These are phyloP conservation scores for Cenchrus americanus DNA, from an alignment of 176 grass and related monocot species.

Conservation along the genomic window DNA sequence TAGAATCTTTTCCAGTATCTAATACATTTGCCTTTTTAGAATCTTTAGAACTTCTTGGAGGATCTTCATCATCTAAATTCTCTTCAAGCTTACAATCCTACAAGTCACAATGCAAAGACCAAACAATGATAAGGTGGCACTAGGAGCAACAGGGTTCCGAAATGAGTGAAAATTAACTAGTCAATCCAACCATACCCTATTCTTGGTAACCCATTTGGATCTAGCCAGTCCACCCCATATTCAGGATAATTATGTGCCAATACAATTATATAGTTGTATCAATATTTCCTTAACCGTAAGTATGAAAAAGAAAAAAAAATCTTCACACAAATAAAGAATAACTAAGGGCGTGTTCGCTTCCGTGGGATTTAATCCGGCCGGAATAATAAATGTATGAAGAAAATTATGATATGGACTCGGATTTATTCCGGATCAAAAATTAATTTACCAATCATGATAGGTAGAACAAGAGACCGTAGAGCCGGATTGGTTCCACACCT, in stretches of 20 bases:
- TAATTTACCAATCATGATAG: too few relatives aligned
- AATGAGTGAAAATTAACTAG: not conserved
- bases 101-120: slow-evolving; percentile 17
- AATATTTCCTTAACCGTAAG: not conserved
- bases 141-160: not conserved
- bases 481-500: too few relatives aligned
- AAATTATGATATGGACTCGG: too few relatives aligned
- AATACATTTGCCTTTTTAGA: slow-evolving; percentile 61
- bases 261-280: not conserved
- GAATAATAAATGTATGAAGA: too few relatives aligned
- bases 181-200: not conserved
- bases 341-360: too few relatives aligned
- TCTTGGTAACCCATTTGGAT: not conserved
- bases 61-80: slow-evolving; percentile 66
- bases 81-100: slow-evolving; percentile 85
- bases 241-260: not conserved
- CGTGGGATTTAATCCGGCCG: too few relatives aligned
- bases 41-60: slow-evolving; percentile 76
- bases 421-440: too few relatives aligned
- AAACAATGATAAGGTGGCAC: not conserved
- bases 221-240: not conserved
- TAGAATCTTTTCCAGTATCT: slow-evolving; percentile 58
- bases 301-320: not conserved
- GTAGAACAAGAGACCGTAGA: too few relatives aligned
- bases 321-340: not conserved